These are phyloP conservation scores for Paramyrothecium sp. DNA, from an alignment of 2,329 filamentous ascomycete genomes.

Conservation along the genomic window DNA sequence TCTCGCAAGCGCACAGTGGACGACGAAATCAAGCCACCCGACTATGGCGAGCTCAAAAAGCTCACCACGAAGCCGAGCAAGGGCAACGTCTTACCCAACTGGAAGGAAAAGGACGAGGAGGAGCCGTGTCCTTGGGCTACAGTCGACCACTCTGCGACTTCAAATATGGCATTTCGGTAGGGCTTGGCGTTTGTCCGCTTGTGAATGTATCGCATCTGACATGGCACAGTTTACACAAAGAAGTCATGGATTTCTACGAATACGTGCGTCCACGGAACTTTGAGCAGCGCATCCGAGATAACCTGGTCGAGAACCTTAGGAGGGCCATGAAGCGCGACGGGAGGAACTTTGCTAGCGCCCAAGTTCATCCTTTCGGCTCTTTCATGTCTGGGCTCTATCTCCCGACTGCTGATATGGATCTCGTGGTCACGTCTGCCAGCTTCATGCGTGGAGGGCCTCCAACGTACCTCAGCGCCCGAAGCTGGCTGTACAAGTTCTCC, in stretches of 20 bases:
- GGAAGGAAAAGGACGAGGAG: constrained; percentile 43
- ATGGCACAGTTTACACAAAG: constrained; percentile 71
- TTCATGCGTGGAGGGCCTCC: constrained; percentile 54
- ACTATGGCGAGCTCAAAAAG: constrained; percentile 52
- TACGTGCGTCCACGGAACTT: constrained; percentile 76
- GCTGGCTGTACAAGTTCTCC: constrained; percentile 61
- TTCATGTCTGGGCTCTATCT: constrained; percentile 79
- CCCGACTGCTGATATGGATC: constrained; percentile 84
- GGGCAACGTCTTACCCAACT: constrained; percentile 50
- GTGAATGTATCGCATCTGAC: background rate
- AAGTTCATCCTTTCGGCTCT: constrained; percentile 82
- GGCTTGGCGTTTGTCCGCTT: constrained; percentile 14
- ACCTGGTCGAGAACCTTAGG: constrained; percentile 70
- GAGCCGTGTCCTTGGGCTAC: constrained; percentile 62
- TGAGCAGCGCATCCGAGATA: constrained; percentile 72
- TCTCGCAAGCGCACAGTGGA: constrained; percentile 73
- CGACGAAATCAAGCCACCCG: constrained; percentile 62
- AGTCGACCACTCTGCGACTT: constrained; percentile 52
- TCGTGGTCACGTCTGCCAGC: constrained; percentile 69
- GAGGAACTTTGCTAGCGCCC: constrained; percentile 55
- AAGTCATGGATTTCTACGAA: constrained; percentile 85
- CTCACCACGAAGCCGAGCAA: constrained; percentile 45
- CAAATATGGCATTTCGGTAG: constrained; percentile 57
- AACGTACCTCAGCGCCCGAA: constrained; percentile 48
- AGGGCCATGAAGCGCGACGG: constrained; percentile 50